A percentile compares a stretch with the other conserved stretches of the same genome.
These are phyloP conservation scores for Fusarium pseudoanthophilum DNA, from an alignment of 2,329 filamentous ascomycete genomes.

Conservation along the genomic window DNA sequence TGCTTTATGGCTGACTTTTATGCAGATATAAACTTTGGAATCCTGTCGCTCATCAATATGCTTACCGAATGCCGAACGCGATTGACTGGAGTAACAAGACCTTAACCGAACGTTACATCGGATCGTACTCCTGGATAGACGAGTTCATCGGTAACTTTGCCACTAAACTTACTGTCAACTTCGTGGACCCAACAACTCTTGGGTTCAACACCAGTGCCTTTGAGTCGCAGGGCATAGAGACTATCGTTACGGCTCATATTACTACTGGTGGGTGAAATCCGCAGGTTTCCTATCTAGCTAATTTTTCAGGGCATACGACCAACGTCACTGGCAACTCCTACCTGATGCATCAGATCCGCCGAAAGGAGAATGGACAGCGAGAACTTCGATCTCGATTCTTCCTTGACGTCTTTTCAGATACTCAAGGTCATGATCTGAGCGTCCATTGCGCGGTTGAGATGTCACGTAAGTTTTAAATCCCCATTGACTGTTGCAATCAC, in stretches of 20 bases:
- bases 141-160: background rate
- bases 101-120: background rate
- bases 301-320: background rate
- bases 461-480: background rate
- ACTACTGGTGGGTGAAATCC: accelerated
- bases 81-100: background rate
- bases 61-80: background rate
- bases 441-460: background rate
- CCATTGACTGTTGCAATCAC: too few relatives aligned
- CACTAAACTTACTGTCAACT: background rate
- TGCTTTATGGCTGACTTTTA: background rate
- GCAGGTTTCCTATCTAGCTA: accelerated
- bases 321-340: background rate
- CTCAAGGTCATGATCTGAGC: background rate
- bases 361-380: background rate
- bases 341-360: background rate
- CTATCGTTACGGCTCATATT: background rate
- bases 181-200: background rate
- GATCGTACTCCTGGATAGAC: background rate
- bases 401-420: background rate
- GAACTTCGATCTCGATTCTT: background rate
- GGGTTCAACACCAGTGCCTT: background rate
- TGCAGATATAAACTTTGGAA: background rate
- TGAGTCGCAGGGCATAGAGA: background rate
- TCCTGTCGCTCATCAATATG: background rate